phyloP scores from a whole-genome alignment of 768 basidiomycete species.

The Mycena amicta region DNA sequence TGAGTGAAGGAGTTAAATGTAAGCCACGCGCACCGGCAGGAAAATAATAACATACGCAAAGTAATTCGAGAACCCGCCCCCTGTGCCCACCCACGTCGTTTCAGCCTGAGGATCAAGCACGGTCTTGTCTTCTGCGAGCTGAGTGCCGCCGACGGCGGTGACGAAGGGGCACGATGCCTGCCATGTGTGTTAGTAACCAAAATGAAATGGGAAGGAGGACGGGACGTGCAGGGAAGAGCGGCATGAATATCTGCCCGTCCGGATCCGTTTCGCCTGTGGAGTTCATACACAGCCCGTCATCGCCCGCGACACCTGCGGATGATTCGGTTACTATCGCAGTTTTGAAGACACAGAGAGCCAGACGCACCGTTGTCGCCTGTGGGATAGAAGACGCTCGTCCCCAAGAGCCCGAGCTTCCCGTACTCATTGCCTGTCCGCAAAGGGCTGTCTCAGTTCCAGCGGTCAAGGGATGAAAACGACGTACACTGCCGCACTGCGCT shows the following conservation, averaged over 20 bases:
- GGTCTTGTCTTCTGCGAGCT: slow-evolving; percentile 45
- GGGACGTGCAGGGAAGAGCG: slow-evolving; percentile 21
- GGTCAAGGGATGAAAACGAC: slow-evolving; percentile 9
- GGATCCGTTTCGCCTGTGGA: slow-evolving; percentile 10
- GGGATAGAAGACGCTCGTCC: slow-evolving; percentile 39
- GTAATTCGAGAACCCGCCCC: slow-evolving; percentile 55
- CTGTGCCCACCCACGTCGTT: slow-evolving; percentile 50
- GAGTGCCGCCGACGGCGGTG: slow-evolving; percentile 56
- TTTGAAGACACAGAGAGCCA: too few species aligned
- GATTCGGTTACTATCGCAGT: too few species aligned
- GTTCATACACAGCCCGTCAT: slow-evolving; percentile 29
- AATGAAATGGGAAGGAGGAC: background rate
- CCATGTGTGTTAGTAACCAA: background rate
- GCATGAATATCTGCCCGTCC: slow-evolving; percentile 29
- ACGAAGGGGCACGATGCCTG: slow-evolving; percentile 50
- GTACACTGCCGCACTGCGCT: slow-evolving; percentile 35
- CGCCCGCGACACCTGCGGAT: too few species aligned
- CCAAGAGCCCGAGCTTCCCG: slow-evolving; percentile 38
- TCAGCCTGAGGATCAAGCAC: slow-evolving; percentile 48
- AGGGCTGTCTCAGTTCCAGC: background rate
- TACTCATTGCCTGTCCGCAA: slow-evolving; percentile 20
- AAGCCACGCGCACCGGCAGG: background rate
- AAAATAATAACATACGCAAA: slow-evolving; percentile 32
- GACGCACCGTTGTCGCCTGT: slow-evolving; percentile 41
- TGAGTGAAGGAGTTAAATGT: slow-evolving; percentile 4